Evolutionary conservation across 371 early-diverging fungal genomes (phyloP), one percentile per base, ranked within the genome.

Genomic region (Mortierella sp.): DNA sequence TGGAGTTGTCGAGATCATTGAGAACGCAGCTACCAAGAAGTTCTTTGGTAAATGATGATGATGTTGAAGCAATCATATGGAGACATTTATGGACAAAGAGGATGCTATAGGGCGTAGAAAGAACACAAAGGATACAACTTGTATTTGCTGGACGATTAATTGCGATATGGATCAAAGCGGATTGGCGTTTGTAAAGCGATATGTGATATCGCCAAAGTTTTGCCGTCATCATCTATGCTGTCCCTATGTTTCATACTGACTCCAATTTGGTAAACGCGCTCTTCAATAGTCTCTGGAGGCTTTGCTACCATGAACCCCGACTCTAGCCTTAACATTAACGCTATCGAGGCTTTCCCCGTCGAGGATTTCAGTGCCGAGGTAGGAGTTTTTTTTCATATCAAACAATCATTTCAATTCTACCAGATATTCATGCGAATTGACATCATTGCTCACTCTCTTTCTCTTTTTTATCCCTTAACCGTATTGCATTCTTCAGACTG

Each of bases 231-330:
- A n/a, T n/a, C 50, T 0, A 50, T 7, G n/a, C 8, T 50, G 50
- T n/a, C 16, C n/a, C n/a, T n/a, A 16, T 50, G 50, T 50, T n/a
- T 50, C 13, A 3, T 50, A 21, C 50, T 50, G 16, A 50, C n/a
- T 36, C 50, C 16, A 50, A 50, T 50, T 50, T 50, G 13, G 16
- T 50, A 16, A 16, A n/a, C 50, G 9, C 33, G 6, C 21, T 19
- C 10, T 38, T 16, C 8, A 58, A 33, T 74, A 95, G 98, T 96
- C 69, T 93, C 94, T 85, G 99, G 99, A 72, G 99, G 99, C 45
- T 99, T 98, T 81, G 97, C 97, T 72, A 92, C 94, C 74, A 92
- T 99, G 87, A 97, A 98, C 93, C 95, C 97, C 71, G 97, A 99
- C 86, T 97, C 96, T 47, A 87, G 94, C 70, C 89, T 98, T 70